Evolutionary conservation across 441 rosid genomes (phyloP).

Genomic region (Gossypium gossypioides): DNA sequence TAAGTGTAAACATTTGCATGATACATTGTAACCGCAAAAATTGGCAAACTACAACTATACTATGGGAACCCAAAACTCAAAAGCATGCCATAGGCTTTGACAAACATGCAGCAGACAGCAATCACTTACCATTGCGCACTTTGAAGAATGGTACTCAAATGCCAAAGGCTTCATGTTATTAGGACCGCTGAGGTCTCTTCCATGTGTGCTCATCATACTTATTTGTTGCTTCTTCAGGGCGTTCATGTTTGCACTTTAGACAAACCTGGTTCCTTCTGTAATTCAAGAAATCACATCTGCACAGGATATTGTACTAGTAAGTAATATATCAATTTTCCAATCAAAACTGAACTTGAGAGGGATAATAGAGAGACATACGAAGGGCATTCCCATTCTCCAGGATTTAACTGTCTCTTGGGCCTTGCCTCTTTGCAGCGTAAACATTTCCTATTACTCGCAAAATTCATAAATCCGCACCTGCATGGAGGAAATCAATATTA

Average conservation of each 20-base stretch:
- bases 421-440: constrained; percentile 46
- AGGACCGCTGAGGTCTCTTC: constrained; percentile 1
- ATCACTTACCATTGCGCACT: neutral
- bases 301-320: constrained; percentile 2
- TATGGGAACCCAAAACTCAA: neutral
- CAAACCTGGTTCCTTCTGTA: constrained; percentile 52
- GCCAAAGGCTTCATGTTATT: neutral
- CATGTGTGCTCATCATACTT: constrained; percentile 24
- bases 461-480: constrained; percentile 93
- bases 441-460: constrained; percentile 68
- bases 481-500: constrained; percentile 14
- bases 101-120: neutral
- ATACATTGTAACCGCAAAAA: neutral
- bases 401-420: constrained; percentile 46
- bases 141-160: neutral
- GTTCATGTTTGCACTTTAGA: constrained; percentile 50
- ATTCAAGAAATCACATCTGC: constrained; percentile 73
- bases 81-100: neutral
- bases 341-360: neutral
- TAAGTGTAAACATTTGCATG: neutral
- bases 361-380: constrained; percentile 41
- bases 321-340: neutral
- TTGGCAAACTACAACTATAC: neutral
- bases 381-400: constrained; percentile 93
- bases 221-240: constrained; percentile 27